phyloP scores from a whole-genome alignment of 2,329 filamentous ascomycete genomes.

The Orbilia blumenaviensis region DNA sequence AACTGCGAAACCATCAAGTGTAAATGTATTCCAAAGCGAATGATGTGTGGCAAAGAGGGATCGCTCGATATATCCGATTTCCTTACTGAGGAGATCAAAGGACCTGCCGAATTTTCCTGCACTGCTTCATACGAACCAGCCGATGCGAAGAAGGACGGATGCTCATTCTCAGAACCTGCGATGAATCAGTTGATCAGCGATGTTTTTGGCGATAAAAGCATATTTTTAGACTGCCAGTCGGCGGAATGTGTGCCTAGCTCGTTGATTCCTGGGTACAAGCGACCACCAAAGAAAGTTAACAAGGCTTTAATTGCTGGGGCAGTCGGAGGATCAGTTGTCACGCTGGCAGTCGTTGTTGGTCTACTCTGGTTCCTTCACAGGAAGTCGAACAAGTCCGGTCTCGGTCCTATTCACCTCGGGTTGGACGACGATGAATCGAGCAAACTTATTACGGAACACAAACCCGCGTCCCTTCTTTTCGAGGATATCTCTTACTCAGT shows the following conservation, averaged over 20 bases:
- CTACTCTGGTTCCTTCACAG: conserved; percentile 87
- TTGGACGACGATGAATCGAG: conserved; percentile 84
- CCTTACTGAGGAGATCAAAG: conserved; percentile 80
- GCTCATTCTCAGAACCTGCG: conserved; percentile 86
- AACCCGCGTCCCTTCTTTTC: conserved; percentile 86
- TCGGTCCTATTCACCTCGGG: conserved; percentile 81
- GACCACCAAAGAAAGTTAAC: conserved; percentile 93
- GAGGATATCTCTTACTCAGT: conserved; percentile 86
- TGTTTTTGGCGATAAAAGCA: conserved; percentile 91
- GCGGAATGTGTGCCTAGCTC: conserved; percentile 95
- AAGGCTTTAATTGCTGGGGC: conserved; percentile 94
- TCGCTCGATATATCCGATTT: conserved; percentile 94
- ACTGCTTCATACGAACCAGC: conserved; percentile 65
- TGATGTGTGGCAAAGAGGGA: conserved; percentile 90
- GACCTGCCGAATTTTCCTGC: conserved; percentile 85
- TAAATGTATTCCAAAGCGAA: conserved; percentile 85
- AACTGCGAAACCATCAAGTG: conserved; percentile 85
- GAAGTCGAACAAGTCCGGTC: conserved; percentile 69
- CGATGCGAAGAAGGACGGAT: conserved; percentile 71
- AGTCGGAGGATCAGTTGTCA: conserved; percentile 82
- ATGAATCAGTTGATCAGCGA: conserved; percentile 90
- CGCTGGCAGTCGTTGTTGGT: conserved; percentile 64
- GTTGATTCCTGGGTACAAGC: conserved; percentile 87
- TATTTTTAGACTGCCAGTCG: conserved; percentile 79
- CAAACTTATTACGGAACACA: conserved; percentile 90